Conservation (phyloP, 2,329 filamentous ascomycete genomes). For the Cladosporium sp. region DNA sequence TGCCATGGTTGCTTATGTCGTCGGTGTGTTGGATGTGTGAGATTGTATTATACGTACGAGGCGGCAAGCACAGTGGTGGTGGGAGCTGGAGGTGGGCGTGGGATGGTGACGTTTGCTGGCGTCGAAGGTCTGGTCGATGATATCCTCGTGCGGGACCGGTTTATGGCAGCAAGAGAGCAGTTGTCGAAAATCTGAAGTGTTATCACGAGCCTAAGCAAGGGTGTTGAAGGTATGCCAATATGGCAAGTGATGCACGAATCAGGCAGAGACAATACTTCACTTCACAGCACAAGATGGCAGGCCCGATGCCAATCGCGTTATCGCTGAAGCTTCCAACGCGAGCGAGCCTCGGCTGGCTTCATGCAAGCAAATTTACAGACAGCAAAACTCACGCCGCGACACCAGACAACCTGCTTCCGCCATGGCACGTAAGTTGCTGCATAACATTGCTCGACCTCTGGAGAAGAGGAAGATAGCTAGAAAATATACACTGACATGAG, state of each 20-base stretch:
- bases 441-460: background rate
- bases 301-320: conserved; percentile 4
- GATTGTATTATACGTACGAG: background rate
- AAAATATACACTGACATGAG: background rate
- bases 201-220: background rate
- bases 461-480: background rate
- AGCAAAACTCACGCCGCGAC: conserved; percentile 12
- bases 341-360: conserved; percentile 10
- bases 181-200: background rate
- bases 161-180: background rate
- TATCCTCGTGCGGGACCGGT: background rate
- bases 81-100: background rate
- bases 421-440: conserved; percentile 2
- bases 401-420: background rate
- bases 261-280: background rate
- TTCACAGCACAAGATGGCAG: background rate
- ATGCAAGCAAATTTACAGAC: conserved; percentile 9
- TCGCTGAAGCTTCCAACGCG: conserved; percentile 15
- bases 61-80: background rate
- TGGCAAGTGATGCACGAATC: background rate
- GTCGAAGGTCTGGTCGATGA: background rate
- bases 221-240: background rate
- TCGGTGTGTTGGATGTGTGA: conserved; percentile 18
- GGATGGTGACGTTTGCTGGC: conserved; percentile 17
- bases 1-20: conserved; percentile 64